A percentile compares a stretch with the other conserved stretches of the same genome.
Evolutionary conservation across 2,329 filamentous ascomycete genomes (phyloP).

Genomic region (Fusarium stilboides): DNA sequence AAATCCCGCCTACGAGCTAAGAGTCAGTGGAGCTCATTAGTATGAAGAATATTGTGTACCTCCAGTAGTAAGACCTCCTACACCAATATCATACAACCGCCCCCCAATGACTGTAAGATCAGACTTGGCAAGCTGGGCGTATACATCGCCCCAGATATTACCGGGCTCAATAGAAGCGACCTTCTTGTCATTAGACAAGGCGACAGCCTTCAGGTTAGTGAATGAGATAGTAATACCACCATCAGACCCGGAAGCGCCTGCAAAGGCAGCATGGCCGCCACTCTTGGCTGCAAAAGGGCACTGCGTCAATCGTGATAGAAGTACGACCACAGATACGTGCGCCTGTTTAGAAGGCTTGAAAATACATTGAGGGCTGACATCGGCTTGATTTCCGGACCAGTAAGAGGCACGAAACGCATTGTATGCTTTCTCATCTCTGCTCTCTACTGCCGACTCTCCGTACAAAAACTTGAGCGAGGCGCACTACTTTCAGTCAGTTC

Average conservation of each 20-base stretch:
- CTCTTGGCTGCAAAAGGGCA: constrained; percentile 57
- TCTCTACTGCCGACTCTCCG: constrained; percentile 22
- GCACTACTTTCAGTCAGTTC: constrained; percentile 10
- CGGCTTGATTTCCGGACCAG: constrained; percentile 32
- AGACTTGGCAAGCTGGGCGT: constrained; percentile 52
- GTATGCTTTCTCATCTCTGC: constrained; percentile 11
- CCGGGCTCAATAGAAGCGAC: constrained; percentile 58
- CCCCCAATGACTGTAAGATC: constrained; percentile 58
- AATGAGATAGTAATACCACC: constrained; percentile 57
- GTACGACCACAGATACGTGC: constrained; percentile 17
- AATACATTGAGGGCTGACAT: constrained; percentile 25
- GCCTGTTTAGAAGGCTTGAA: constrained; percentile 20
- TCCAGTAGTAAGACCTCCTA: constrained; percentile 58
- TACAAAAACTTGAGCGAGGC: constrained; percentile 28
- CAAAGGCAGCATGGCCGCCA: constrained; percentile 62
- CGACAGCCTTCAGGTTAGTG: constrained; percentile 53
- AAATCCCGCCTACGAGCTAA: constrained; percentile 55
- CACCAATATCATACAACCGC: constrained; percentile 58
- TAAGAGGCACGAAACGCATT: constrained; percentile 10
- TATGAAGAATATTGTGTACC: constrained; percentile 17
- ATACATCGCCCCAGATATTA: constrained; percentile 58
- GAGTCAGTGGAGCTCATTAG: too few relatives aligned
- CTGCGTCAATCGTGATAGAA: constrained; percentile 23
- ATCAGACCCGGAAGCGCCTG: constrained; percentile 56
- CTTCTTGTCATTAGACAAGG: constrained; percentile 50